Evolutionary conservation across 495 filamentous ascomycete genomes (phyloP).

Genomic region (Parathielavia appendiculata): DNA sequence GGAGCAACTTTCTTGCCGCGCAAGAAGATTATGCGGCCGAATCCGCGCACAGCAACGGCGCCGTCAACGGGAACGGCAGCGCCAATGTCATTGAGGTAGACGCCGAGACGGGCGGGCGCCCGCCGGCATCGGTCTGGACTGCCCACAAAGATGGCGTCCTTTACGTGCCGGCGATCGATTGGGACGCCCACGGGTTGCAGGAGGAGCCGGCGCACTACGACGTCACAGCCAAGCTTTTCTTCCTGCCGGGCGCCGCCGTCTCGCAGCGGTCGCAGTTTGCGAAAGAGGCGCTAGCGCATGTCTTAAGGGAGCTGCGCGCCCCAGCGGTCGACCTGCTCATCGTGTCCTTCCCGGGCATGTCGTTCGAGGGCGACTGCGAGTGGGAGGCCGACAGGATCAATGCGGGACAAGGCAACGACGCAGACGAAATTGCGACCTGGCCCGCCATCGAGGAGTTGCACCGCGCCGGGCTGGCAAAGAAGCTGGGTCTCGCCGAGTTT

Average conservation of each 20-base stretch:
- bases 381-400: constrained; percentile 64
- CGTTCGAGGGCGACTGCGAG: constrained; percentile 89
- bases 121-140: constrained; percentile 57
- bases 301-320: constrained; percentile 71
- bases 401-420: constrained; percentile 54
- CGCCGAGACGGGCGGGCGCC: constrained; percentile 15
- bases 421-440: constrained; percentile 62
- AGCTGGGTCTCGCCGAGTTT: constrained; percentile 85
- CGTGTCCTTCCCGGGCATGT: constrained; percentile 86
- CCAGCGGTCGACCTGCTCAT: constrained; percentile 80
- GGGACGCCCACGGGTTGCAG: constrained; percentile 60
- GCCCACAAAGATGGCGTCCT: constrained; percentile 51
- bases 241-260: constrained; percentile 64
- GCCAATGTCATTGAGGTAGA: constrained; percentile 27
- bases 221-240: constrained; percentile 92
- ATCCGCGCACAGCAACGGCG: constrained; percentile 41
- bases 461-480: constrained; percentile 60
- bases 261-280: constrained; percentile 60
- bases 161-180: constrained; percentile 74
- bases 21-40: constrained; percentile 54
- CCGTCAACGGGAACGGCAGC: constrained; percentile 43
- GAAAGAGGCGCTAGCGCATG: constrained; percentile 68
- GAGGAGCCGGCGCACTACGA: constrained; percentile 81
- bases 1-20: constrained; percentile 68
- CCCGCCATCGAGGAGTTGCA: constrained; percentile 70